Conservation (phyloP, 2,329 filamentous ascomycete genomes). For the Sarocladiaceae sp. region DNA sequence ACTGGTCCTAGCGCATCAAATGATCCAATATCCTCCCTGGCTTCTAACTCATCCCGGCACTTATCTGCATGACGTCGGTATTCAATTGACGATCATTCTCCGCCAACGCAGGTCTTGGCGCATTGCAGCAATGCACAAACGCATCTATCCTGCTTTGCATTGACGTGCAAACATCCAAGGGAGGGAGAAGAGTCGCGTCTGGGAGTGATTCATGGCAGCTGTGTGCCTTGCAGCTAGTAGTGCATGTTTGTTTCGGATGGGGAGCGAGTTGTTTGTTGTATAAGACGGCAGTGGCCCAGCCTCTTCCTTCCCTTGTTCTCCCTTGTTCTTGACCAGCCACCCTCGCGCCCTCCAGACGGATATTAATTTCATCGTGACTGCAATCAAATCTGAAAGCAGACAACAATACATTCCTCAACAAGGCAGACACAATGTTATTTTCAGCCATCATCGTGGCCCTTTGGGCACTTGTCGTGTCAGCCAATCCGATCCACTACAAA, state of each 20-base stretch:
- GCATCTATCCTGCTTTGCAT: background rate
- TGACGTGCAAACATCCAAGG: background rate
- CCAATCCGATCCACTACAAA: constrained; percentile 29
- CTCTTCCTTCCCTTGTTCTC: constrained; percentile 12
- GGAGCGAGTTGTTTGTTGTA: background rate
- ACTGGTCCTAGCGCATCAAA: too few relatives aligned
- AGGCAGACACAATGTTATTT: constrained; percentile 24
- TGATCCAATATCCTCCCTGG: background rate
- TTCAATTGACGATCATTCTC: constrained; percentile 3
- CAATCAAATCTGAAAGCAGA: background rate
- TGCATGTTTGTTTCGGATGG: background rate
- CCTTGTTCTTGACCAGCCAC: constrained; percentile 10
- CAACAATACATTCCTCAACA: constrained; percentile 2
- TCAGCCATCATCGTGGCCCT: constrained; percentile 17
- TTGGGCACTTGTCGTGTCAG: constrained; percentile 17
- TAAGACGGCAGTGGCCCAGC: constrained; percentile 1
- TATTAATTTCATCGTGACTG: constrained; percentile 12
- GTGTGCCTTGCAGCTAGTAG: background rate
- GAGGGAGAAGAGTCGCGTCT: background rate
- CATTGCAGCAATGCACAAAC: constrained; percentile 2
- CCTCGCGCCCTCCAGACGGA: too few relatives aligned
- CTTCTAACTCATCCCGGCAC: background rate
- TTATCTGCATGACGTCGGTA: constrained; percentile 6
- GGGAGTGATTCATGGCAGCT: background rate
- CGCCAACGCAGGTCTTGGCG: background rate